A percentile compares a stretch with the other conserved stretches of the same genome.
These are phyloP conservation scores for Chamaecyparis obtusa DNA, from an alignment of 75 land plant genomes.

Conservation along the genomic window DNA sequence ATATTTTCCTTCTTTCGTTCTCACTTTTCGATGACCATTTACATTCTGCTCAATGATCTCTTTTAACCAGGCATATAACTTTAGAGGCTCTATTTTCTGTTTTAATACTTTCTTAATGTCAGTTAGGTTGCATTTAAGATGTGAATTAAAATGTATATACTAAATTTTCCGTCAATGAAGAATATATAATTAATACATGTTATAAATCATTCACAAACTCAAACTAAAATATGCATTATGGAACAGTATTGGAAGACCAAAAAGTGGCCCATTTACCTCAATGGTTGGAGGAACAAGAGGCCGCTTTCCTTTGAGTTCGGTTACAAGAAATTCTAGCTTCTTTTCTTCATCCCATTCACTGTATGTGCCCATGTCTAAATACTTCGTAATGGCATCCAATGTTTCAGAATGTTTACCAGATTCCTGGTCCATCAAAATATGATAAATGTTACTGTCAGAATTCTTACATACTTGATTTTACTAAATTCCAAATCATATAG, in stretches of 20 bases:
- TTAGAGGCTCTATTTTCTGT: background rate
- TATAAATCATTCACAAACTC: background rate
- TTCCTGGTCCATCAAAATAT: constrained; percentile 48
- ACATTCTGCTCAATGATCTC: too few relatives aligned
- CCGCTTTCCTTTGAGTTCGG: constrained; percentile 86
- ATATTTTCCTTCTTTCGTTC: too few relatives aligned
- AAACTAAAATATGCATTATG: background rate
- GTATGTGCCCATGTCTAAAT: constrained; percentile 82
- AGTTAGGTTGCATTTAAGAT: background rate
- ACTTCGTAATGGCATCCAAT: constrained; percentile 82
- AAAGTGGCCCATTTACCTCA: constrained; percentile 28
- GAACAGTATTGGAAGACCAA: background rate
- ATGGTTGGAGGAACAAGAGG: constrained; percentile 86
- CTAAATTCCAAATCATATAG: background rate
- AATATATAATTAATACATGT: background rate
- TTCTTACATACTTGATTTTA: background rate
- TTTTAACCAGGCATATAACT: background rate
- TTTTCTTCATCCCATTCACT: constrained; percentile 94
- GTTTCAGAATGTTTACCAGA: constrained; percentile 87
- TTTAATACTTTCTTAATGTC: background rate
- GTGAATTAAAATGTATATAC: background rate
- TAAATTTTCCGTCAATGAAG: background rate
- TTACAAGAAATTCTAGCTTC: constrained; percentile 74
- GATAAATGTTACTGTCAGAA: background rate
- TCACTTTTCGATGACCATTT: too few relatives aligned